Conservation (phyloP, 2,329 filamentous ascomycete species). For the Alternaria triticimaculans region DNA sequence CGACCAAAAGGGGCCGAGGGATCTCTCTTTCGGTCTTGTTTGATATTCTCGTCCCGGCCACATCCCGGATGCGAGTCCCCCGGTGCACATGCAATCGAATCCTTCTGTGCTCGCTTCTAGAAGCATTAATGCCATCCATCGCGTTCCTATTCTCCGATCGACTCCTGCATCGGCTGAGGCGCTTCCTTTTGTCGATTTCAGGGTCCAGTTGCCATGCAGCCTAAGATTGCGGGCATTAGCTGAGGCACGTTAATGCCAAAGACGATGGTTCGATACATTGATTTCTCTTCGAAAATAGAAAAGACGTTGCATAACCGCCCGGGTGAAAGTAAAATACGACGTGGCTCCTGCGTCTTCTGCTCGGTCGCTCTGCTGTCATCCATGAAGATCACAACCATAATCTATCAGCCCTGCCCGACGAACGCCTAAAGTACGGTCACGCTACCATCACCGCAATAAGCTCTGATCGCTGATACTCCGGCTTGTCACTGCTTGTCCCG, state of each 20-base stretch:
- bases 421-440: neutral
- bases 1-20: neutral
- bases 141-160: constrained; percentile 9
- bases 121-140: constrained; percentile 12
- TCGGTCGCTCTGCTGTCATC: neutral
- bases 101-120: constrained; percentile 31
- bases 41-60: neutral
- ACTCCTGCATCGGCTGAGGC: constrained; percentile 25
- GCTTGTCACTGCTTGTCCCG: neutral
- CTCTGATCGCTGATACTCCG: neutral
- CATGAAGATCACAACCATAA: neutral
- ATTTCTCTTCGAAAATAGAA: neutral
- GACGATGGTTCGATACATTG: neutral
- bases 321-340: neutral
- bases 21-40: constrained; percentile 3
- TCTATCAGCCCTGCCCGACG: neutral
- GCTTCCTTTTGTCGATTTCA: constrained; percentile 10
- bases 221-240: constrained; percentile 4
- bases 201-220: constrained; percentile 3
- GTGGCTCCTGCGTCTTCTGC: neutral
- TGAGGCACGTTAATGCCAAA: constrained; percentile 2
- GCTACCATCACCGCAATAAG: neutral
- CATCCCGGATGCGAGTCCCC: constrained; percentile 4
- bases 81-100: neutral
- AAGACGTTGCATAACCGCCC: neutral